Evolutionary conservation across 768 basidiomycete species (phyloP), one percentile per base, ranked within the genome.

Genomic region (Infundibulicybe gibba): DNA sequence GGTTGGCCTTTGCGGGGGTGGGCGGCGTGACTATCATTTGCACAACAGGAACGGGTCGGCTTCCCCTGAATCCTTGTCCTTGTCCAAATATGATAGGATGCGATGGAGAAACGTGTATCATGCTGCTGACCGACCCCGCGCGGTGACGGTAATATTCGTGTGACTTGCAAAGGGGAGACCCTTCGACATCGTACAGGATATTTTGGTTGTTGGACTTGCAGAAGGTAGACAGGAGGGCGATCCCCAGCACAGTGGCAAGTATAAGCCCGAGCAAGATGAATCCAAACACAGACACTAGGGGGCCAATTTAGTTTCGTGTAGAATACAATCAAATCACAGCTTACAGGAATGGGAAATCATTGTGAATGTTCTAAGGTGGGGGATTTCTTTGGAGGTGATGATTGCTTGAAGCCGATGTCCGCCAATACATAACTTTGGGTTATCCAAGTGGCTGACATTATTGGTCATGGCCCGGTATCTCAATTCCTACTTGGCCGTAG

Each of bases 21-120:
- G 65, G 65, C 11, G 65, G 65, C 39, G 65, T 67, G 25, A 67
- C 43, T 47, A 60, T 50, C n/a, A 65, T 55, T 39, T 56, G 59
- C 32, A 67, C 54, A 8, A 25, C 25, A 25, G 25, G 25, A 4
- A 25, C 25, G 25, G 25, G 25, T 25, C 8, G 3, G 25, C 8
- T 25, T 25, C 8, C 2, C 51, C 49, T 19, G 45, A 47, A 34
- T 57, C 56, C 21, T 43, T 45, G 30, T 54, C 49, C 50, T 38
- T 53, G 43, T 45, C 62, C 61, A 47, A 64, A 65, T 32, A 66
- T 55, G 5, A 57, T 43, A 1, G 66, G 62, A 6, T 54, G 53
- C 14, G 66, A 68, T 37, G 63, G 60, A 12, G 65, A 66, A 16
- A 64, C 55, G 17, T 51, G 50, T 25, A 56, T 56, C 16, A 33